Evolutionary conservation across 1,284 basidiomycete species (phyloP).

Genomic region (Agaricales sp.): DNA sequence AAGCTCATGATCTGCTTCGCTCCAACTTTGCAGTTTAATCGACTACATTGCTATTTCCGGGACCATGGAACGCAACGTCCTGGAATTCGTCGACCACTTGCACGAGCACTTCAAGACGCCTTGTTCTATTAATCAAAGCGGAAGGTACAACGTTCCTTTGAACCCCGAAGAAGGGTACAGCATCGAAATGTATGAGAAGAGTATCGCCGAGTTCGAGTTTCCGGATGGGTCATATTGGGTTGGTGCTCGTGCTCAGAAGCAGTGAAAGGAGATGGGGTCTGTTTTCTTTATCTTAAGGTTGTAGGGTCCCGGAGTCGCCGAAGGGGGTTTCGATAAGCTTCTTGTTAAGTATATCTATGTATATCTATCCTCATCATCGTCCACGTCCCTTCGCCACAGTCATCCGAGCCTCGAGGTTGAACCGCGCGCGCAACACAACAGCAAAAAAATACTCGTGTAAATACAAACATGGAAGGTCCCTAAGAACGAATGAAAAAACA

Average conservation of each 20-base stretch:
- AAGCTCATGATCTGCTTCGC: conserved; percentile 2
- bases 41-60: conserved; percentile 91
- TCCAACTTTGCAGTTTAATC: conserved; percentile 49
- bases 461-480: too few species aligned
- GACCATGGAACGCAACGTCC: conserved; percentile 87
- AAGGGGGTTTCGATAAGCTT: too few species aligned
- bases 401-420: too few species aligned
- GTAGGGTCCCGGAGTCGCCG: too few species aligned
- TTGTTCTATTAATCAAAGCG: conserved; percentile 78
- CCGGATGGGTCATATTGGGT: conserved; percentile 69
- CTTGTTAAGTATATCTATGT: too few species aligned
- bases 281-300: too few species aligned
- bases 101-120: conserved; percentile 91
- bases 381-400: too few species aligned
- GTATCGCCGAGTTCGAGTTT: conserved; percentile 68
- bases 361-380: too few species aligned
- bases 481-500: too few species aligned
- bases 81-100: conserved; percentile 83
- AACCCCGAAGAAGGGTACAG: conserved; percentile 66
- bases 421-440: too few species aligned
- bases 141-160: conserved; percentile 76
- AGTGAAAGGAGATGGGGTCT: too few species aligned
- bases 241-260: conserved; percentile 12
- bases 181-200: conserved; percentile 67
- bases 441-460: too few species aligned